Evolutionary conservation across 2,329 filamentous ascomycete species (phyloP).

Genomic region (Penicillium sp.): DNA sequence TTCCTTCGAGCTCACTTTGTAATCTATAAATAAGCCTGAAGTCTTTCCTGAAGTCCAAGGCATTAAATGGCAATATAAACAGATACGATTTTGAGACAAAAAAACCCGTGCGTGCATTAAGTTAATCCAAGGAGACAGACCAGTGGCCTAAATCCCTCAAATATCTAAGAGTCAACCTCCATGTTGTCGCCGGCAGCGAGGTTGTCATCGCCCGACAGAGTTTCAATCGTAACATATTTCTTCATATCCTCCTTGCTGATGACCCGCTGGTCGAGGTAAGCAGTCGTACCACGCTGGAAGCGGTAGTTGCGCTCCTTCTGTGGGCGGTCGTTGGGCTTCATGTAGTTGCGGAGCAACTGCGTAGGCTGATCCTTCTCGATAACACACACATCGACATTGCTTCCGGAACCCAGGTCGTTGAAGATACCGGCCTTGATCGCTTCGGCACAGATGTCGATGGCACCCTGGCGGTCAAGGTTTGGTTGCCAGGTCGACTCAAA

Average conservation of each 20-base stretch:
- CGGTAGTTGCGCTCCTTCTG: slow-evolving; percentile 92
- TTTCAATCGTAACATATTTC: slow-evolving; percentile 90
- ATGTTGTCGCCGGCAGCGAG: slow-evolving; percentile 62
- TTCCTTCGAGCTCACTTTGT: not conserved
- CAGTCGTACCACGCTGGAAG: slow-evolving; percentile 90
- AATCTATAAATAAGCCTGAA: not conserved
- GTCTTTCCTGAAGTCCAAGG: slow-evolving; percentile 5
- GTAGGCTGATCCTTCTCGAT: slow-evolving; percentile 96
- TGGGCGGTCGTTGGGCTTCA: slow-evolving; percentile 87
- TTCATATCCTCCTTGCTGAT: slow-evolving; percentile 92
- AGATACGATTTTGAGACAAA: slow-evolving; percentile 1
- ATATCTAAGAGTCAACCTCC: slow-evolving; percentile 59
- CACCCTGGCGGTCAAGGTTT: slow-evolving; percentile 73
- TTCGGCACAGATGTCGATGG: slow-evolving; percentile 78
- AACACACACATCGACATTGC: slow-evolving; percentile 94
- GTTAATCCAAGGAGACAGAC: slow-evolving; percentile 14
- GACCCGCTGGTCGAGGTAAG: slow-evolving; percentile 92
- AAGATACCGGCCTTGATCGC: slow-evolving; percentile 97
- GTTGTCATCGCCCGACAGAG: slow-evolving; percentile 71
- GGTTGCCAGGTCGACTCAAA: slow-evolving; percentile 96
- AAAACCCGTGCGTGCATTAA: slow-evolving; percentile 20
- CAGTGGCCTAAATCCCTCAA: slow-evolving; percentile 12
- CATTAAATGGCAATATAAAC: slow-evolving; percentile 4
- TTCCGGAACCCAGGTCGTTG: slow-evolving; percentile 95
- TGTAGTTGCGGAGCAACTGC: slow-evolving; percentile 81